Evolutionary conservation across 306 rosid genomes (phyloP), one percentile per base, ranked within the genome.

Genomic region (Ceratonia siliqua): DNA sequence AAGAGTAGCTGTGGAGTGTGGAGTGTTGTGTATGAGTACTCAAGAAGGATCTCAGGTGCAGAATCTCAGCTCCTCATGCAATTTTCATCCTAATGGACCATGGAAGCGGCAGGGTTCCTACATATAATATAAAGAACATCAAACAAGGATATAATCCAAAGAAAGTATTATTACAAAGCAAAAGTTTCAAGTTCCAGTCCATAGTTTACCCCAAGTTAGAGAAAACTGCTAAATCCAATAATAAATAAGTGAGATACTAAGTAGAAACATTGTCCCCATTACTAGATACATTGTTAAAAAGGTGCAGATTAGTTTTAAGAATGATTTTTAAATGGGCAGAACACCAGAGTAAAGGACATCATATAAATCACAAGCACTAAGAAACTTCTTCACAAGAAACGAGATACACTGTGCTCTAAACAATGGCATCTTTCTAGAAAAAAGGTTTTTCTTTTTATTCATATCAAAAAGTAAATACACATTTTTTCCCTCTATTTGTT

Each of bases 71-170:
- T n/a, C n/a, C n/a, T n/a, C n/a, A n/a, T n/a, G n/a, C n/a, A n/a
- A n/a, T n/a, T n/a, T n/a, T n/a, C n/a, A n/a, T n/a, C n/a, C n/a
- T n/a, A n/a, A n/a, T n/a, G n/a, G n/a, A n/a, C n/a, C n/a, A n/a
- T n/a, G n/a, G n/a, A n/a, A n/a, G n/a, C n/a, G n/a, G n/a, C n/a
- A n/a, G n/a, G n/a, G n/a, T n/a, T n/a, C n/a, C n/a, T n/a, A n/a
- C n/a, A n/a, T n/a, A n/a, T n/a, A n/a, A n/a, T 45, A 80, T 48
- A 73, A 43, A 73, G 45, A 65, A 58, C 17, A 38, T 65, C 41
- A 77, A 55, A 70, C 43, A 52, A 73, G 9, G 57, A 62, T 30
- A 74, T 36, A 21, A 48, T 75, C n/a, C 53, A 54, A 70, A 63
- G 52, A 55, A 14, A 59, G 17, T 28, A 53, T 43, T 3, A 42